Conservation (phyloP, 2,329 filamentous ascomycete genomes). For the Coniochaeta pulveracea region DNA sequence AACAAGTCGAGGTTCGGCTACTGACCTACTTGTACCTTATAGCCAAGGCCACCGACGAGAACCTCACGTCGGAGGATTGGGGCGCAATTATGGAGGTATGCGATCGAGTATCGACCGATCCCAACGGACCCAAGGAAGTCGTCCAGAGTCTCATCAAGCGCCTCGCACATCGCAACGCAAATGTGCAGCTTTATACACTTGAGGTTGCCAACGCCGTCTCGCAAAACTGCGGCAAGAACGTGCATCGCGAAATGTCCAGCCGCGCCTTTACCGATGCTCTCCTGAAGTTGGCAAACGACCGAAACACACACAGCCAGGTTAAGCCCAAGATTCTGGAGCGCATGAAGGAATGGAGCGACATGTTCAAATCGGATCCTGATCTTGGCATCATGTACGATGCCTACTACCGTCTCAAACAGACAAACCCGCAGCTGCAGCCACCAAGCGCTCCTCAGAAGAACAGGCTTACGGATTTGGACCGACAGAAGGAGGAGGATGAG, state of each 20-base stretch:
- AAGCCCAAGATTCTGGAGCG: constrained; percentile 95
- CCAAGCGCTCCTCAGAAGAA: constrained; percentile 92
- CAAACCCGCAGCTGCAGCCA: constrained; percentile 79
- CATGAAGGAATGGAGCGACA: constrained; percentile 92
- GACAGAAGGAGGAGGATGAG: constrained; percentile 94
- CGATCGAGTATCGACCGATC: constrained; percentile 44
- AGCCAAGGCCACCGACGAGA: constrained; percentile 88
- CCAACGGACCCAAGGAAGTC: constrained; percentile 63
- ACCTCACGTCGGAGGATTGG: constrained; percentile 75
- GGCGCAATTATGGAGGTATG: constrained; percentile 53
- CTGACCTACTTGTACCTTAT: constrained; percentile 11
- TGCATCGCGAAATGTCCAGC: constrained; percentile 83
- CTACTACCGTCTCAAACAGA: constrained; percentile 72
- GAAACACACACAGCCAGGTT: constrained; percentile 92
- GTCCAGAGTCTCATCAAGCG: constrained; percentile 87
- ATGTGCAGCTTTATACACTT: constrained; percentile 90
- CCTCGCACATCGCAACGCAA: constrained; percentile 85
- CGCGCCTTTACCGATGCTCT: constrained; percentile 91
- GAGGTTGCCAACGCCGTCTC: constrained; percentile 86
- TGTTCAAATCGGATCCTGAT: constrained; percentile 83
- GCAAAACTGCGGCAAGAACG: constrained; percentile 77
- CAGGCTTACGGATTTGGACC: constrained; percentile 77
- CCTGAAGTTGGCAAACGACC: constrained; percentile 79
- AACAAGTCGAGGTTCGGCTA: background rate
- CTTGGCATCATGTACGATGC: constrained; percentile 97